Conservation (phyloP, 257 asterid species). For the Cruciata laevipes region DNA sequence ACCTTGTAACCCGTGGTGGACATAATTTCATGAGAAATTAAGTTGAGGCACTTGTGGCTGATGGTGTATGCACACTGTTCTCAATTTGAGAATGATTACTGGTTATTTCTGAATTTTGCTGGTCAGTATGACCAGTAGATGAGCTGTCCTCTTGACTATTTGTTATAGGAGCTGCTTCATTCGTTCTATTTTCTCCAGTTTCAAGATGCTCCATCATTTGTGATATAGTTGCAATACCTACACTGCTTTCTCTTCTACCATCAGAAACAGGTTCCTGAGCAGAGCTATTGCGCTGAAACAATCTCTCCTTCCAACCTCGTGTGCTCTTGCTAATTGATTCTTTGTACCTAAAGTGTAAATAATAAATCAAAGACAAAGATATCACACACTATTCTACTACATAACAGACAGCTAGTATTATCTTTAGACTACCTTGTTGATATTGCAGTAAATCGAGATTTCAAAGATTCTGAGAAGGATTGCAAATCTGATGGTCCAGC, state of each 20-base stretch:
- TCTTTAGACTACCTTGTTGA: conserved; percentile 50
- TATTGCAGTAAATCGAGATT: conserved; percentile 65
- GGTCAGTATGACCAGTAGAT: conserved; percentile 23
- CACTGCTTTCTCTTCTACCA: conserved; percentile 35
- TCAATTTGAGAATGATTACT: conserved; percentile 32
- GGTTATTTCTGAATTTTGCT: conserved; percentile 19
- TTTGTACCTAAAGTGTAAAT: conserved; percentile 47
- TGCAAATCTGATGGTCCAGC: conserved; percentile 85
- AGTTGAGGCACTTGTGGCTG: conserved; percentile 47
- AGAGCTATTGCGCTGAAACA: conserved; percentile 61
- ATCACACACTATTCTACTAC: background rate
- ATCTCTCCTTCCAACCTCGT: conserved; percentile 91
- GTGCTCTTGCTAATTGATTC: conserved; percentile 84
- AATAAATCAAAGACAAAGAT: background rate
- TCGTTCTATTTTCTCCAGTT: conserved; percentile 40
- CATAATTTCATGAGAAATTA: conserved; percentile 19
- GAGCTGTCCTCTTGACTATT: conserved; percentile 24
- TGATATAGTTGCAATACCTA: conserved; percentile 35
- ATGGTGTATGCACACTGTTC: conserved; percentile 32
- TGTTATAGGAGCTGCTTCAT: conserved; percentile 31
- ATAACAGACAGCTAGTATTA: background rate
- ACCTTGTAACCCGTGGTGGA: conserved; percentile 15
- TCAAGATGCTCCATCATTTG: conserved; percentile 62
- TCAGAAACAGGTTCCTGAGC: conserved; percentile 38
- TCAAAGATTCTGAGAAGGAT: conserved; percentile 65